phyloP scores from a whole-genome alignment of 2,329 filamentous ascomycete species.

The Diaporthe citriasiana region DNA sequence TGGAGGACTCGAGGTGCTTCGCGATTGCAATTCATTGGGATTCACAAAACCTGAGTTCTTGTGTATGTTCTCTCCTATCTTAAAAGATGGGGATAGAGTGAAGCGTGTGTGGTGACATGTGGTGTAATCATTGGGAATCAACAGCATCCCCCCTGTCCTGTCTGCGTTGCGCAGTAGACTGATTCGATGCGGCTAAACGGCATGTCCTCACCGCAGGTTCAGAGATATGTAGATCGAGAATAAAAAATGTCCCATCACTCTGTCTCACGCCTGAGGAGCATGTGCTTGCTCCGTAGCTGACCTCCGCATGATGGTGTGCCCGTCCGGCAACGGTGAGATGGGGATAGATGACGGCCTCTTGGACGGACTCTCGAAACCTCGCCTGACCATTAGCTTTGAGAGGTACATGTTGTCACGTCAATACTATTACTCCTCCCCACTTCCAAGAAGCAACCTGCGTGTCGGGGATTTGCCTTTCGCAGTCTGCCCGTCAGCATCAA shows the following conservation, averaged over 20 bases:
- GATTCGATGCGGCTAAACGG: neutral
- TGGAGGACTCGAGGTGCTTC: constrained; percentile 59
- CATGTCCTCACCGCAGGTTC: constrained; percentile 13
- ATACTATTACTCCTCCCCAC: neutral
- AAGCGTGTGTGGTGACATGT: constrained; percentile 15
- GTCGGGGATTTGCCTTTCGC: neutral
- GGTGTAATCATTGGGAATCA: constrained; percentile 11
- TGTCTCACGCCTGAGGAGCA: constrained; percentile 3
- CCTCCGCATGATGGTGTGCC: neutral
- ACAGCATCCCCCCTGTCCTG: neutral
- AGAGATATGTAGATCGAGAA: neutral
- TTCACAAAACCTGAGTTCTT: constrained; percentile 57
- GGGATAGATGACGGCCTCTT: neutral
- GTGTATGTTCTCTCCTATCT: neutral
- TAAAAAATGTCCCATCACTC: neutral
- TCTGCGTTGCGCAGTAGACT: neutral
- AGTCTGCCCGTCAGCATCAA: constrained; percentile 5
- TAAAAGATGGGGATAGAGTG: neutral
- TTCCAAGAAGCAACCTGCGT: neutral
- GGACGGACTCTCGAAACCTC: neutral
- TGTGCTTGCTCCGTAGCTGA: neutral
- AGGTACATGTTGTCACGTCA: neutral
- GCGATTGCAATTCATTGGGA: constrained; percentile 69
- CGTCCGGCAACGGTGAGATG: neutral
- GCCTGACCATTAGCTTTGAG: neutral